Conservation (phyloP, 805 yeast genomes). For the Suhomyces xylopsoci region DNA sequence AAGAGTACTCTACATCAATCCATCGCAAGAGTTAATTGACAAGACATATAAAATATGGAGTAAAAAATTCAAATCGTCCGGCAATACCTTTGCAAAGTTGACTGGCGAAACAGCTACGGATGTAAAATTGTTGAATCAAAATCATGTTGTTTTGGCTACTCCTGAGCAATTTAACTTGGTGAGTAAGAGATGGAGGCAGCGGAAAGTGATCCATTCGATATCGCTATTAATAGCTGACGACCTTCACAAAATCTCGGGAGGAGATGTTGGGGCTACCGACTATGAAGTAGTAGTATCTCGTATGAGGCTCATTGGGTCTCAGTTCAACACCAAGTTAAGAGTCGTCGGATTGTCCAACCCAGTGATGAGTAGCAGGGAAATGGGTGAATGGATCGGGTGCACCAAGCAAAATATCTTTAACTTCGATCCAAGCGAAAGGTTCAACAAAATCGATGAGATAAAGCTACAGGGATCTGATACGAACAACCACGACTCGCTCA, state of each 20-base stretch:
- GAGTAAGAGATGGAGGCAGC: slow-evolving; percentile 79
- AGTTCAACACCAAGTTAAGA: slow-evolving; percentile 54
- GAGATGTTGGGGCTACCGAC: slow-evolving; percentile 43
- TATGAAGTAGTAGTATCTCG: slow-evolving; percentile 75
- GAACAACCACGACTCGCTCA: slow-evolving; percentile 50
- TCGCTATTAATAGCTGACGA: slow-evolving; percentile 74
- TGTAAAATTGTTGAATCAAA: slow-evolving; percentile 49
- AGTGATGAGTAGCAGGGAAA: slow-evolving; percentile 68
- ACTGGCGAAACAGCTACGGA: slow-evolving; percentile 55
- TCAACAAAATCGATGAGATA: slow-evolving; percentile 52
- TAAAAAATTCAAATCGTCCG: slow-evolving; percentile 44
- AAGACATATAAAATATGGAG: slow-evolving; percentile 50
- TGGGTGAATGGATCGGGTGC: slow-evolving; percentile 87
- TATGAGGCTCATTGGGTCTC: slow-evolving; percentile 65
- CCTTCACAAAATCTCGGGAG: slow-evolving; percentile 61
- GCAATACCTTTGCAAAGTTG: slow-evolving; percentile 54
- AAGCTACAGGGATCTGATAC: slow-evolving; percentile 48
- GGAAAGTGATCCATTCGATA: slow-evolving; percentile 64
- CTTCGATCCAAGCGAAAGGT: slow-evolving; percentile 62
- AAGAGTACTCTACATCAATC: slow-evolving; percentile 69
- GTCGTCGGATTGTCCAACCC: slow-evolving; percentile 70
- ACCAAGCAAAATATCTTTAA: slow-evolving; percentile 59
- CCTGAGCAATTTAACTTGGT: slow-evolving; percentile 73
- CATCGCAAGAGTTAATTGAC: slow-evolving; percentile 57
- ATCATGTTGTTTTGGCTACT: slow-evolving; percentile 72